A percentile compares a stretch with the other conserved stretches of the same genome.
phyloP scores from a whole-genome alignment of 2,329 filamentous ascomycete species.

The Trichoderma citrinoviride region DNA sequence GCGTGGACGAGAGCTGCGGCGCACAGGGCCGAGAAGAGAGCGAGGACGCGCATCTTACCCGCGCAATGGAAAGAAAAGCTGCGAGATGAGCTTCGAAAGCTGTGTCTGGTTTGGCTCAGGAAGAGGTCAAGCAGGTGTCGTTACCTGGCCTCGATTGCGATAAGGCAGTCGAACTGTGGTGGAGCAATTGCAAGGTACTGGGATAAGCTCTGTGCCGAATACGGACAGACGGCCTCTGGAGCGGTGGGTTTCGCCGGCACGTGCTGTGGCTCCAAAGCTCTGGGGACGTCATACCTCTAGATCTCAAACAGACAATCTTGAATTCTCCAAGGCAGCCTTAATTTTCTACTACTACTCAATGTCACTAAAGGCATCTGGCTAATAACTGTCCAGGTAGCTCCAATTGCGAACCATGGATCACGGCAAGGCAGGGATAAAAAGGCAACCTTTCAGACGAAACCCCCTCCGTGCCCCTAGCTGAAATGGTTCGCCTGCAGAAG shows the following conservation, averaged over 20 bases:
- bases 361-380: no score
- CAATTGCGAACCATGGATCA: background rate
- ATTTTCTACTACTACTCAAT: no score
- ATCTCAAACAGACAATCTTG: background rate
- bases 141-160: conserved; percentile 15
- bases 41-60: conserved; percentile 42
- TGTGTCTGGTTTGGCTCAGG: background rate
- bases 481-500: background rate
- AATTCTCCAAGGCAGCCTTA: background rate
- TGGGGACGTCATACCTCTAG: conserved; percentile 4
- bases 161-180: background rate
- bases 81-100: background rate
- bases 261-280: background rate
- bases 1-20: conserved; percentile 41
- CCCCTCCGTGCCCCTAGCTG: background rate
- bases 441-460: background rate
- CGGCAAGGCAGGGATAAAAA: background rate
- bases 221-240: background rate
- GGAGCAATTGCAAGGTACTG: background rate
- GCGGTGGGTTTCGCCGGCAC: conserved; percentile 5
- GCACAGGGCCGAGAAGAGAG: conserved; percentile 44
- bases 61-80: background rate
- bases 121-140: background rate
- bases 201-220: background rate
- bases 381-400: no score